Evolutionary conservation across 208 protist species (phyloP).

Genomic region (Trypanosomatidae sp.): DNA sequence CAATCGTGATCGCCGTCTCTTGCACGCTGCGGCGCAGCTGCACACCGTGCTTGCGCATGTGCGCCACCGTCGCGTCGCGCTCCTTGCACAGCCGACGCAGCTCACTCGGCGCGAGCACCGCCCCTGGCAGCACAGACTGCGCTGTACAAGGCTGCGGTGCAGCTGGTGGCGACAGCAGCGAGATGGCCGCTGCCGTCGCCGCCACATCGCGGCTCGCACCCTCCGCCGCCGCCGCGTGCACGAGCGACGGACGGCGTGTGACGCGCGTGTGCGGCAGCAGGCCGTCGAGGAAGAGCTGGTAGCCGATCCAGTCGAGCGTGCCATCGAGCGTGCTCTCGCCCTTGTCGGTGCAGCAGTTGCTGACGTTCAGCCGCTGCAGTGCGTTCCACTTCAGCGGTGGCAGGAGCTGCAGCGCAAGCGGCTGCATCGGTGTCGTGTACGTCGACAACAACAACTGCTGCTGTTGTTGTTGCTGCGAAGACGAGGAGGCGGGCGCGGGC

Average conservation of each 20-base stretch:
- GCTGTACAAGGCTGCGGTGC: no score
- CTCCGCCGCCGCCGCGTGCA: no score
- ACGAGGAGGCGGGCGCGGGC: no score
- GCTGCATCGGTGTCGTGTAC: constrained; percentile 1
- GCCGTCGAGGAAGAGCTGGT: constrained; percentile 77
- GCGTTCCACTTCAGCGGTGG: constrained; percentile 50
- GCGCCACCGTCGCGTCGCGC: constrained; percentile 22
- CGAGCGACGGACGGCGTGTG: constrained; percentile 9
- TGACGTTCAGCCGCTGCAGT: constrained; percentile 49
- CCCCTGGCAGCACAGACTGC: not conserved
- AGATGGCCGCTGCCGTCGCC: no score
- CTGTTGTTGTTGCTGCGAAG: no score
- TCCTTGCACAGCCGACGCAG: constrained; percentile 28
- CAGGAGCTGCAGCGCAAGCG: constrained; percentile 11
- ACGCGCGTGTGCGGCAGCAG: constrained; percentile 42
- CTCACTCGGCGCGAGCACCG: constrained; percentile 2
- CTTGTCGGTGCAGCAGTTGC: constrained; percentile 35
- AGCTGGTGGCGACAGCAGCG: no score
- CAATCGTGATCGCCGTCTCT: constrained; percentile 77
- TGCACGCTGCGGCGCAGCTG: constrained; percentile 67
- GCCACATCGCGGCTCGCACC: not conserved
- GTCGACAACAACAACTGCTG: no score
- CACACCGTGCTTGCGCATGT: constrained; percentile 59
- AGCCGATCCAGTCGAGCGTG: constrained; percentile 69
- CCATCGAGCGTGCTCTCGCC: constrained; percentile 66